A percentile compares a stretch with the other conserved stretches of the same genome.
phyloP scores from a whole-genome alignment of 1,284 basidiomycete species.

The Apiotrichum porosum region DNA sequence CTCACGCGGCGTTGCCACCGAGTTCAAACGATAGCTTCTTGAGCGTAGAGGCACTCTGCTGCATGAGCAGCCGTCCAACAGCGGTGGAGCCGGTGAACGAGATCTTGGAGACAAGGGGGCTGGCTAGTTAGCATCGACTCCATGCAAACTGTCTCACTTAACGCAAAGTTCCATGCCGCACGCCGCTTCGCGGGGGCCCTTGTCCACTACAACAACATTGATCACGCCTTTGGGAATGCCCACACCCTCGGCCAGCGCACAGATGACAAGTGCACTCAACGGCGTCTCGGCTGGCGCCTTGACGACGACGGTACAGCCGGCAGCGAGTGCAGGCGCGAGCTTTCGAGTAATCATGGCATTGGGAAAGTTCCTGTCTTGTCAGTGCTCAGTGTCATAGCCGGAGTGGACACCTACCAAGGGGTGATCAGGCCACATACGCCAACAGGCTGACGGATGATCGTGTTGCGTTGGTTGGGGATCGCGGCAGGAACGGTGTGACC shows the following conservation, averaged over 20 bases:
- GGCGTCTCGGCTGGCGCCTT: slow-evolving; percentile 95
- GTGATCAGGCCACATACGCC: slow-evolving; percentile 43
- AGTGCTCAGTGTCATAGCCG: not conserved
- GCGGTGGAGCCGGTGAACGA: slow-evolving; percentile 85
- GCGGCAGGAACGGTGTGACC: slow-evolving; percentile 77
- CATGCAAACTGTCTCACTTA: no score
- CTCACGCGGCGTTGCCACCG: slow-evolving; percentile 57
- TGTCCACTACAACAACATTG: slow-evolving; percentile 64
- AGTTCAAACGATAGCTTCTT: slow-evolving; percentile 82
- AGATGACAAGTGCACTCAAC: slow-evolving; percentile 72
- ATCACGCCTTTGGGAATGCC: slow-evolving; percentile 92
- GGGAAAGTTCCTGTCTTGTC: slow-evolving; percentile 23
- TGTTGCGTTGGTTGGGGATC: slow-evolving; percentile 64
- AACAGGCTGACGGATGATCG: slow-evolving; percentile 63
- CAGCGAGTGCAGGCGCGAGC: slow-evolving; percentile 63
- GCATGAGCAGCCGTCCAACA: slow-evolving; percentile 81
- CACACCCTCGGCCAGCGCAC: slow-evolving; percentile 65
- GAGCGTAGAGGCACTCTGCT: slow-evolving; percentile 73
- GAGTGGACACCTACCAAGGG: slow-evolving; percentile 23
- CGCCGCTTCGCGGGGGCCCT: slow-evolving; percentile 29
- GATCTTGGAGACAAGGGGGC: slow-evolving; percentile 66
- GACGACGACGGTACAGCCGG: slow-evolving; percentile 89
- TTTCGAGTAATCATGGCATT: slow-evolving; percentile 63
- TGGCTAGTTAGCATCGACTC: slow-evolving; percentile 45
- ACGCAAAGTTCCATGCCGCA: no score